phyloP scores from a whole-genome alignment of 2,329 filamentous ascomycete genomes.

The Colletotrichum noveboracense region DNA sequence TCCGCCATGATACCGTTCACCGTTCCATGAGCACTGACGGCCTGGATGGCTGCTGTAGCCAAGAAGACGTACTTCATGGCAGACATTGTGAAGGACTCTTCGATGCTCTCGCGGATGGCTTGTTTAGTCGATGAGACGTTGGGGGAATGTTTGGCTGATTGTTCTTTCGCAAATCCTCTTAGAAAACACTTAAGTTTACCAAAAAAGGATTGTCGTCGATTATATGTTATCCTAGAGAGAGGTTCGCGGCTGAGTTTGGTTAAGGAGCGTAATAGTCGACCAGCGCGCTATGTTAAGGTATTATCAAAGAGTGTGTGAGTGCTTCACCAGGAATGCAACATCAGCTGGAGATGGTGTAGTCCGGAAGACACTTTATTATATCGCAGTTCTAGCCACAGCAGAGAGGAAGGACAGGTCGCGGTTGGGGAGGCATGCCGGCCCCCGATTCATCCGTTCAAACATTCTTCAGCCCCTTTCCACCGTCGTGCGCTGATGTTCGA shows the following conservation, averaged over 20 bases:
- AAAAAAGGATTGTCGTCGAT: not conserved
- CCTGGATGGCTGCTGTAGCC: not conserved
- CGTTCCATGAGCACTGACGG: slow-evolving; percentile 7
- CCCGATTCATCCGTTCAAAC: slow-evolving; percentile 12
- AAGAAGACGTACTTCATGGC: slow-evolving; percentile 6
- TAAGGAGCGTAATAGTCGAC: slow-evolving; percentile 9
- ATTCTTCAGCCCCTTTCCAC: not conserved
- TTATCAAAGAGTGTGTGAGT: not conserved
- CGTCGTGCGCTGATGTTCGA: slow-evolving; percentile 16
- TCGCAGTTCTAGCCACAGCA: not conserved
- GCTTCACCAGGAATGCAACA: not conserved
- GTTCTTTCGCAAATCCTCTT: not conserved
- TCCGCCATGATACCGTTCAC: slow-evolving; percentile 14
- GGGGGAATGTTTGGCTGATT: not conserved
- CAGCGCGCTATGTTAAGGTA: not conserved
- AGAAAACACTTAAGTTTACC: not conserved
- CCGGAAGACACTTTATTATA: not conserved
- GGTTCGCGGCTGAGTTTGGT: not conserved
- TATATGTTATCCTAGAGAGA: not conserved
- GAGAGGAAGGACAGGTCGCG: not conserved
- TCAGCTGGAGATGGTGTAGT: not conserved
- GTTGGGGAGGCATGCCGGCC: not conserved
- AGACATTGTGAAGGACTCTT: not conserved
- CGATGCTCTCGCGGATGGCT: not conserved
- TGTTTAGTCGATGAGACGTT: not conserved